Evolutionary conservation across 495 filamentous ascomycete species (phyloP), one percentile per base, ranked within the genome.

Genomic region (Lasiosphaeria miniovina): DNA sequence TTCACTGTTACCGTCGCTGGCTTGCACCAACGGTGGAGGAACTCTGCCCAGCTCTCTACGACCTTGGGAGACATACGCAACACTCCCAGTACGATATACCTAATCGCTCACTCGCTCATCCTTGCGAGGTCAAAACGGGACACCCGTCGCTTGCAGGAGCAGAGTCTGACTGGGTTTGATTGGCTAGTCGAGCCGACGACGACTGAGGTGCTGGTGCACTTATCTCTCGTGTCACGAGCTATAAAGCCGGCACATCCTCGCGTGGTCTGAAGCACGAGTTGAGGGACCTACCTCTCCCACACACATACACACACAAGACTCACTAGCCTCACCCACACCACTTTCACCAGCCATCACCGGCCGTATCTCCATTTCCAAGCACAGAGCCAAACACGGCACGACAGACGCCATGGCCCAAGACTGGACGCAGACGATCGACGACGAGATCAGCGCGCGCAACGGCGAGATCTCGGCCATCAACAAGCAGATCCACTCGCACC

Each of bases 401-500:
- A 41, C 38, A 8, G 38, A 41, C 12, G 8, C 12, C 12, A 46
- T 17, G 43, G 43, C 54, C 35, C 50, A 60, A 52, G 60, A 55
- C 24, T 12, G 48, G 52, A 2, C 41, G 33, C 49, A 54, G 32
- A 49, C 60, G 36, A 72, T 75, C 56, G 55, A 62, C 31, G 51
- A 53, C 8, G 54, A 61, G 34, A 71, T 75, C 36, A 36, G 54
- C 12, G 32, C n/a, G 7, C 57, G 59, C 33, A 72, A 75, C 54
- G 35, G 53, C 15, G 63, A 77, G 24, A 67, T 83, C 11, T 71
- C 70, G 34, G 61, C 67, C 45, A 79, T 84, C 60, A 82, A 83
- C 59, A 65, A 73, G 17, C 73, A 80, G 58, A 80, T 82, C 57
- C 73, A 77, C 62, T 71, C 72, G 40, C 81, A 83, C 58, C 83